These are phyloP conservation scores for Isabelozyma heimii DNA, from an alignment of 805 yeast species.

Conservation along the genomic window DNA sequence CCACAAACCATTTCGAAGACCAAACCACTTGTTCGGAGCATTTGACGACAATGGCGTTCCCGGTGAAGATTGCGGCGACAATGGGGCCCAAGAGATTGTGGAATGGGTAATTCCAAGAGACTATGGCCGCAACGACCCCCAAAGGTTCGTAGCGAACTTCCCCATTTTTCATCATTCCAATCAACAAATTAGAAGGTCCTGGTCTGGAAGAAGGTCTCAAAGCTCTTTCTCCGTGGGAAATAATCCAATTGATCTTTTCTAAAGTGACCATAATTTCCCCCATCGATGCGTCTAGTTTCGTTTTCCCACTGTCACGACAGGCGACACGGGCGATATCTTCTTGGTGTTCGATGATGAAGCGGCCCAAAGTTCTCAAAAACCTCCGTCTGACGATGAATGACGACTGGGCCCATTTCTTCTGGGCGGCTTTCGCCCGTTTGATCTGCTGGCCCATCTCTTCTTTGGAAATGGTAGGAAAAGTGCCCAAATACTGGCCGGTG, in stretches of 20 bases:
- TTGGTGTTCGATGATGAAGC: conserved; percentile 77
- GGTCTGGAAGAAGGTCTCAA: conserved; percentile 73
- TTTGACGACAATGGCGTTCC: conserved; percentile 86
- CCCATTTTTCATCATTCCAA: conserved; percentile 83
- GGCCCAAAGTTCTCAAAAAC: conserved; percentile 66
- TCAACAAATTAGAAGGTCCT: conserved; percentile 81
- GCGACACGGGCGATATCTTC: conserved; percentile 87
- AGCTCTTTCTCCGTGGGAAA: conserved; percentile 74
- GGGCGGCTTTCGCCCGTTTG: conserved; percentile 51
- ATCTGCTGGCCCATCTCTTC: conserved; percentile 72
- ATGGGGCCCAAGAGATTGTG: conserved; percentile 93
- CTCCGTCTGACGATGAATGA: conserved; percentile 64
- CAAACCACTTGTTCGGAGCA: conserved; percentile 96
- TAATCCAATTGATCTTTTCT: conserved; percentile 89
- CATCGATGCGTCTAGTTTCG: conserved; percentile 93
- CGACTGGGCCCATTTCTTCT: conserved; percentile 48
- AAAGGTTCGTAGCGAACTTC: conserved; percentile 92
- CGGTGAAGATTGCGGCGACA: conserved; percentile 84
- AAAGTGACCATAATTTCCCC: conserved; percentile 95
- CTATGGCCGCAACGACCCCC: conserved; percentile 83
- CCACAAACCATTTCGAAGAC: conserved; percentile 81
- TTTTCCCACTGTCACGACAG: conserved; percentile 95
- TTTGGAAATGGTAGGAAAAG: conserved; percentile 59
- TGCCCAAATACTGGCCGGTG: conserved; percentile 85
- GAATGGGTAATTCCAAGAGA: conserved; percentile 97